These are phyloP conservation scores for Guyanaporus albipodus DNA, from an alignment of 768 basidiomycete species.

Conservation along the genomic window DNA sequence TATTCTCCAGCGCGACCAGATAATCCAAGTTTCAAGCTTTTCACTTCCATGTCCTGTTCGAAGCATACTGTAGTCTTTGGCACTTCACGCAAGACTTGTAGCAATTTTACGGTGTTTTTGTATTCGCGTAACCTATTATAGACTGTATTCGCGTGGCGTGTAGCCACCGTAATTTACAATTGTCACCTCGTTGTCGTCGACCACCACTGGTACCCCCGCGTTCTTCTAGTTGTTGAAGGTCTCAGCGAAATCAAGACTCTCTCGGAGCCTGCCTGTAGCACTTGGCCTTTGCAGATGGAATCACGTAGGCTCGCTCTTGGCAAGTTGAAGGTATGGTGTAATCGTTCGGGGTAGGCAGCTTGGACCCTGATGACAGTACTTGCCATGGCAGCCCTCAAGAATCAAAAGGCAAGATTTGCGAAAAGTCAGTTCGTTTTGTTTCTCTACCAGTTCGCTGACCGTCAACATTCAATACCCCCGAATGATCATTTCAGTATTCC, in stretches of 20 bases:
- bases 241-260: not conserved
- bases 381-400: conserved; percentile 36
- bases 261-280: not conserved
- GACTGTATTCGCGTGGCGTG: not conserved
- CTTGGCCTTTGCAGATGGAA: conserved; percentile 22
- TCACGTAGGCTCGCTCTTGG: conserved; percentile 14
- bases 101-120: conserved; percentile 1
- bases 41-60: conserved; percentile 8
- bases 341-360: not conserved
- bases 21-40: conserved; percentile 10
- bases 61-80: conserved; percentile 12
- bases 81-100: not conserved
- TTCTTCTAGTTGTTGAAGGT: not conserved
- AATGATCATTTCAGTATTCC: conserved; percentile 53
- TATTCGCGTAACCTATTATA: conserved; percentile 2
- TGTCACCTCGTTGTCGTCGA: not conserved
- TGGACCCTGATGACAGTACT: not conserved
- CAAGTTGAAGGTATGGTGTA: conserved; percentile 28
- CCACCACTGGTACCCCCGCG: too few relatives aligned
- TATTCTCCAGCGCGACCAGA: not conserved
- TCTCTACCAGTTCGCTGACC: not conserved
- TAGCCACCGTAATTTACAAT: not conserved
- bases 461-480: not conserved
- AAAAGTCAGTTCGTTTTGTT: conserved; percentile 35
- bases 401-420: conserved; percentile 52